Base-by-base conservation (phyloP, 2,329 filamentous ascomycete genomes). In the Apiospora pterosperma region DNA sequence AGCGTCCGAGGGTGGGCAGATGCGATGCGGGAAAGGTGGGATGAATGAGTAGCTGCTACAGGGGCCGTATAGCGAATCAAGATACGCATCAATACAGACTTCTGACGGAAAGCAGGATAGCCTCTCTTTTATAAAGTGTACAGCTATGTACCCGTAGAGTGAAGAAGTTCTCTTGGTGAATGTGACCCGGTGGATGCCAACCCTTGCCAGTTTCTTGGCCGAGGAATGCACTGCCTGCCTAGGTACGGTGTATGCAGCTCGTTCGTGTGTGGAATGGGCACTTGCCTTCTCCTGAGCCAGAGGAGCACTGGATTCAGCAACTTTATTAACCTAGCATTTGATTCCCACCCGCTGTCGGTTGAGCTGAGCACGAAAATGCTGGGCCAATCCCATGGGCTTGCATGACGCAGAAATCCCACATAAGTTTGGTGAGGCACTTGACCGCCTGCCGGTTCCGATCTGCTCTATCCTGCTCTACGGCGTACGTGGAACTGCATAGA, bases 1-100 rank as follows among this genome's bases (percentile, higher is more conserved):
- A 55, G 48, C 34, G 48, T 55, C 48, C 48, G 48, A 55, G 34
- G 48, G 48, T 55, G 48, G 48, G 48, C 48, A 55, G 48, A 55
- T 55, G 28, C 28, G 28, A 19, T 55, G 48, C 48, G 48, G 28
- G 21, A 55, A 34, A 55, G 48, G 48, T 55, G 48, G 48, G 48
- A 55, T 55, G 48, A 34, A 28, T 8, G 48, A 55, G 28, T 16
- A 34, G 16, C 34, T 55, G 48, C 48, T 55, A 55, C 48, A 34
- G 28, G 48, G 48, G 48, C 48, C 48, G 48, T 7, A 19, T 55
- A 55, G 48, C 48, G 48, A 55, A 55, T 55, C 48, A 55, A 55
- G 48, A 55, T 55, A 34, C 28, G 48, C 48, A 55, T 55, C 48
- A 55, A 55, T 55, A 21, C 48, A 55, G 48, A 55, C 5, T 55